These are phyloP conservation scores for Ceratobasidium sp. DNA, from an alignment of 1,284 basidiomycete genomes.

Conservation along the genomic window DNA sequence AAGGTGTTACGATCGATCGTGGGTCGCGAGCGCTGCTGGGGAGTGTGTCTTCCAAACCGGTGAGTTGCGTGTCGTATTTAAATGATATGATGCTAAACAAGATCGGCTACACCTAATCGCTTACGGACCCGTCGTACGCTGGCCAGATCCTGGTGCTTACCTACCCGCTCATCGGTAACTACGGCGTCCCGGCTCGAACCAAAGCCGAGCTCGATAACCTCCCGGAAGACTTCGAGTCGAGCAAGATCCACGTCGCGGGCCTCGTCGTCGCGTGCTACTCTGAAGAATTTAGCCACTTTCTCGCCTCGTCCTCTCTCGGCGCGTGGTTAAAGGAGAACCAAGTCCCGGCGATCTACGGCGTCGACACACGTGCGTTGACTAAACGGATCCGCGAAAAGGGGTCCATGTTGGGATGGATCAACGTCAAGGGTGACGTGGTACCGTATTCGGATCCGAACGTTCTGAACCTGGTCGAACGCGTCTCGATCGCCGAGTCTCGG, in stretches of 20 bases:
- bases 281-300: conserved; percentile 94
- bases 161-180: conserved; percentile 97
- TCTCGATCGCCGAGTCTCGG: conserved; percentile 79
- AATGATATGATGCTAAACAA: too few species aligned
- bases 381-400: conserved; percentile 97
- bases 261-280: conserved; percentile 96
- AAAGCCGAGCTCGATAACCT: conserved; percentile 70
- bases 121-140: too few species aligned
- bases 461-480: conserved; percentile 90
- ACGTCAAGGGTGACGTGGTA: conserved; percentile 75
- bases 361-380: conserved; percentile 97
- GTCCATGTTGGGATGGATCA: conserved; percentile 87
- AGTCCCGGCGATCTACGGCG: conserved; percentile 91
- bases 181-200: conserved; percentile 91
- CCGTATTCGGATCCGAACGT: conserved; percentile 92
- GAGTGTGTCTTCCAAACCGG: conserved; percentile 99
- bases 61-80: conserved; percentile 68
- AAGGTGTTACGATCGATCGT: too few species aligned
- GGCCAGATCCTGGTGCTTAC: conserved; percentile 78
- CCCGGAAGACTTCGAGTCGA: conserved; percentile 91
- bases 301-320: conserved; percentile 89
- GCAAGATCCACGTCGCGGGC: conserved; percentile 92
- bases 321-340: conserved; percentile 96
- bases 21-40: conserved; percentile 94
- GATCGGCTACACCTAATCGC: too few species aligned